Evolutionary conservation across 495 filamentous ascomycete genomes (phyloP).

Genomic region (Penicillium dipodomyicola): DNA sequence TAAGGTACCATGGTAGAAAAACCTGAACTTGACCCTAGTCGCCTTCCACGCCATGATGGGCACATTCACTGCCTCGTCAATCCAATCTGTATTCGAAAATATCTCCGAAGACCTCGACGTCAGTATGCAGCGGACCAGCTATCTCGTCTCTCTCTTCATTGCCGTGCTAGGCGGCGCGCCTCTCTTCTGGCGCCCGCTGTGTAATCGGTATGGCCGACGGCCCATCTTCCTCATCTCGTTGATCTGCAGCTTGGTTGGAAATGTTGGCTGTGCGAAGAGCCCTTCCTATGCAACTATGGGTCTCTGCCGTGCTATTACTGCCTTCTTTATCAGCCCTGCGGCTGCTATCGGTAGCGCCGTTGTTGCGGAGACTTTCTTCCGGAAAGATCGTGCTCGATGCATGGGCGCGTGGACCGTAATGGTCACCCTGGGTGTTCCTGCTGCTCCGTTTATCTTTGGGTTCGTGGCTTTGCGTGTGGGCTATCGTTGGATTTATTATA

Average conservation of each 20-base stretch:
- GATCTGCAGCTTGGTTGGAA: conserved; percentile 44
- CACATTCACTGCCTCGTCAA: conserved; percentile 52
- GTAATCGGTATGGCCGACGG: conserved; percentile 53
- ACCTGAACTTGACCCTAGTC: conserved; percentile 51
- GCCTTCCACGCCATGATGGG: conserved; percentile 57
- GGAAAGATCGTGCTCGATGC: conserved; percentile 40
- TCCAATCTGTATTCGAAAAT: conserved; percentile 52
- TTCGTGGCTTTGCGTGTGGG: conserved; percentile 45
- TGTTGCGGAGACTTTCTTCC: conserved; percentile 48
- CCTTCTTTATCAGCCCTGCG: conserved; percentile 50
- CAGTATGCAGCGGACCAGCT: conserved; percentile 47
- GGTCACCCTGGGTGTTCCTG: conserved; percentile 38
- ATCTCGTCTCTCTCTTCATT: conserved; percentile 53
- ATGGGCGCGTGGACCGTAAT: conserved; percentile 51
- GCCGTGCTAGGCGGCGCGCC: conserved; percentile 51
- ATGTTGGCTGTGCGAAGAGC: conserved; percentile 47
- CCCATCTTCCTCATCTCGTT: conserved; percentile 52
- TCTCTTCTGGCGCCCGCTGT: conserved; percentile 53
- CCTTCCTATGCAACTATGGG: conserved; percentile 41
- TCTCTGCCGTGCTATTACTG: conserved; percentile 43
- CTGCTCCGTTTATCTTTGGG: conserved; percentile 50
- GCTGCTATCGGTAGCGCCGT: conserved; percentile 45
- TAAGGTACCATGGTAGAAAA: conserved; percentile 35
- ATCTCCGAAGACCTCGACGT: conserved; percentile 48
- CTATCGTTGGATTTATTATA: conserved; percentile 48